phyloP scores from a whole-genome alignment of 768 basidiomycete species.

The Hygrophorus pudorinus region DNA sequence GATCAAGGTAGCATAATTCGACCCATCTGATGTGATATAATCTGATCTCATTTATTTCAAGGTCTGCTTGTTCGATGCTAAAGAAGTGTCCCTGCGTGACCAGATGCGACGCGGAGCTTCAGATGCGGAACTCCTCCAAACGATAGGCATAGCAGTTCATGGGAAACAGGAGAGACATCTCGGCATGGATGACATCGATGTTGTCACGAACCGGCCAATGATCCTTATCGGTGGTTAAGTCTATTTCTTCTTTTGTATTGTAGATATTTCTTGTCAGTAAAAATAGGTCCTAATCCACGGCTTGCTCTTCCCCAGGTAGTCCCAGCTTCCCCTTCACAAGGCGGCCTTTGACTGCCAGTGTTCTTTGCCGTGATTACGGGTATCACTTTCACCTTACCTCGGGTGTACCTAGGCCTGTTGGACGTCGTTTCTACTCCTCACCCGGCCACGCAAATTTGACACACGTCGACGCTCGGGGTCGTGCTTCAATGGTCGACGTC shows the following conservation, averaged over 20 bases:
- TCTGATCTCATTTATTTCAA: conserved; percentile 17
- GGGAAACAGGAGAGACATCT: conserved; percentile 77
- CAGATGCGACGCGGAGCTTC: conserved; percentile 54
- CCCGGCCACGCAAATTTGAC: conserved; percentile 32
- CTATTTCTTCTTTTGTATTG: conserved; percentile 15
- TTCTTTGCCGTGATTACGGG: too few species aligned
- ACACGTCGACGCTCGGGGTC: conserved; percentile 64
- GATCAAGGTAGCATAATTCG: conserved; percentile 50
- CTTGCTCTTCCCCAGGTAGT: neutral
- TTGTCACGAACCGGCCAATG: conserved; percentile 75
- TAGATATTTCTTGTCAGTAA: neutral
- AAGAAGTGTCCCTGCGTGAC: conserved; percentile 75
- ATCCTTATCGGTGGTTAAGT: conserved; percentile 91
- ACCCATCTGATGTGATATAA: neutral
- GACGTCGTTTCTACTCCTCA: conserved; percentile 11
- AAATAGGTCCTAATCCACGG: neutral
- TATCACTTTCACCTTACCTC: too few species aligned
- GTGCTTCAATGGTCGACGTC: conserved; percentile 80
- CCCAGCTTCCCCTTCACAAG: too few species aligned
- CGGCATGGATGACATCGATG: conserved; percentile 76
- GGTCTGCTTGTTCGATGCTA: conserved; percentile 85
- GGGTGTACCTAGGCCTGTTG: neutral
- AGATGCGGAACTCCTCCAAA: conserved; percentile 50
- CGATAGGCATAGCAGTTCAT: conserved; percentile 54
- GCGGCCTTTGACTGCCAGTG: too few species aligned